Evolutionary conservation across 371 early-diverging fungal genomes (phyloP).

Genomic region (Coemansia sp.): DNA sequence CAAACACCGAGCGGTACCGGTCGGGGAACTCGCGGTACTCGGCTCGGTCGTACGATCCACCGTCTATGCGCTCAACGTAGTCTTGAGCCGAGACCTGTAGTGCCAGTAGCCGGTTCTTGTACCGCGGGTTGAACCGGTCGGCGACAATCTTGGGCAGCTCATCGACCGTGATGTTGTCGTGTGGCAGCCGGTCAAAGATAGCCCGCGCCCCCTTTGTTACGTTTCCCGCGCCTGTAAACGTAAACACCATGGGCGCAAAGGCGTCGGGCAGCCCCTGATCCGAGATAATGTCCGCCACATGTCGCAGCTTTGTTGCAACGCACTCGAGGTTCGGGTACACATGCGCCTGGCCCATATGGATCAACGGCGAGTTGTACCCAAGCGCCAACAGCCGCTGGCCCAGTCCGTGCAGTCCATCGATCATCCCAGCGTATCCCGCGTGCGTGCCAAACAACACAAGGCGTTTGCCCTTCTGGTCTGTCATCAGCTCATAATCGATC

Average conservation of each 20-base stretch:
- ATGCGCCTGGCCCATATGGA: constrained; percentile 88
- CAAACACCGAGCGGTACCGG: constrained; percentile 80
- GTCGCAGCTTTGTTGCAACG: constrained; percentile 72
- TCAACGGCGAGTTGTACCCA: constrained; percentile 92
- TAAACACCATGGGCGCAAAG: constrained; percentile 88
- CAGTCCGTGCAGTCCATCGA: constrained; percentile 89
- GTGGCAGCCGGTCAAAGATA: constrained; percentile 87
- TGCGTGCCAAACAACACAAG: constrained; percentile 90
- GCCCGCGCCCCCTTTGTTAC: constrained; percentile 90
- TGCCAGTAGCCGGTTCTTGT: constrained; percentile 61
- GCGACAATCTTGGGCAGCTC: constrained; percentile 75
- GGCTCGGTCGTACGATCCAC: constrained; percentile 57
- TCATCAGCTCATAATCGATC: constrained; percentile 95
- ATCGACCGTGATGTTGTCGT: constrained; percentile 83
- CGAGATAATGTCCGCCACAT: constrained; percentile 76
- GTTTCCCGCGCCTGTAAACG: constrained; percentile 94
- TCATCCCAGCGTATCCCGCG: constrained; percentile 97
- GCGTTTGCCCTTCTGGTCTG: constrained; percentile 72
- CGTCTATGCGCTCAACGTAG: constrained; percentile 74
- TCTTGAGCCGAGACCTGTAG: constrained; percentile 76
- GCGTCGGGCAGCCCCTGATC: constrained; percentile 84
- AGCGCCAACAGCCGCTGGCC: constrained; percentile 87
- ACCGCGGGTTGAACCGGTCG: constrained; percentile 45
- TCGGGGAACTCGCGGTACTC: constrained; percentile 83
- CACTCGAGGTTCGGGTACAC: constrained; percentile 78